Evolutionary conservation across 2,329 filamentous ascomycete species (phyloP).

Genomic region (Zasmidium citrigriseum): DNA sequence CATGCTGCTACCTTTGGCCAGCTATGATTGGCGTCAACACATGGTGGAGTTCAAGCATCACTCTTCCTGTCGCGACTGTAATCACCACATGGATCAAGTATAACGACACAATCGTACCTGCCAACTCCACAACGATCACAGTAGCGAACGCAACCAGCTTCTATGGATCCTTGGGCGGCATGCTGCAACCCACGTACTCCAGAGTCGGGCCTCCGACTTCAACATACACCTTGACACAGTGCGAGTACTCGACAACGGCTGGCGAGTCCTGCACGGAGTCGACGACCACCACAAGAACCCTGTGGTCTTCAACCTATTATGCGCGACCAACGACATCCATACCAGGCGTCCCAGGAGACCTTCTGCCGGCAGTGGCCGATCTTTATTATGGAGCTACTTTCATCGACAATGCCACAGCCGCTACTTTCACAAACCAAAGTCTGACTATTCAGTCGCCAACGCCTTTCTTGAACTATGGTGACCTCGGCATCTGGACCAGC

Average conservation of each 20-base stretch:
- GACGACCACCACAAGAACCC: not conserved
- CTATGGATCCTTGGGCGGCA: not conserved
- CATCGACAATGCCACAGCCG: conserved; percentile 3
- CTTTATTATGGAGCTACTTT: conserved; percentile 6
- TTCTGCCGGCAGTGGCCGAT: conserved; percentile 5
- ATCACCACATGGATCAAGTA: conserved; percentile 15
- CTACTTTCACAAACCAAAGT: conserved; percentile 6
- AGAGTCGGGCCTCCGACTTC: not conserved
- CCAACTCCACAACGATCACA: conserved; percentile 9
- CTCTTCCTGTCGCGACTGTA: conserved; percentile 9
- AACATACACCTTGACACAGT: conserved; percentile 1
- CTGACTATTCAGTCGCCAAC: conserved; percentile 9
- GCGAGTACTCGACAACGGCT: not conserved
- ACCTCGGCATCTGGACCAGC: conserved; percentile 5
- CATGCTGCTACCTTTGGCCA: conserved; percentile 14
- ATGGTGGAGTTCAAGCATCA: conserved; percentile 15
- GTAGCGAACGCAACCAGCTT: conserved; percentile 5
- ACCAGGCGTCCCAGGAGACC: conserved; percentile 5
- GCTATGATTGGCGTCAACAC: conserved; percentile 10
- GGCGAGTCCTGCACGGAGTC: not conserved
- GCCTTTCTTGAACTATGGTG: conserved; percentile 7
- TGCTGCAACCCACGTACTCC: not conserved
- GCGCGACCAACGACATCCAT: not conserved
- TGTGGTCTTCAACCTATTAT: conserved; percentile 4
- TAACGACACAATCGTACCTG: conserved; percentile 10